Evolutionary conservation across 2,329 filamentous ascomycete species (phyloP).

Genomic region (Colletotrichum sp.): DNA sequence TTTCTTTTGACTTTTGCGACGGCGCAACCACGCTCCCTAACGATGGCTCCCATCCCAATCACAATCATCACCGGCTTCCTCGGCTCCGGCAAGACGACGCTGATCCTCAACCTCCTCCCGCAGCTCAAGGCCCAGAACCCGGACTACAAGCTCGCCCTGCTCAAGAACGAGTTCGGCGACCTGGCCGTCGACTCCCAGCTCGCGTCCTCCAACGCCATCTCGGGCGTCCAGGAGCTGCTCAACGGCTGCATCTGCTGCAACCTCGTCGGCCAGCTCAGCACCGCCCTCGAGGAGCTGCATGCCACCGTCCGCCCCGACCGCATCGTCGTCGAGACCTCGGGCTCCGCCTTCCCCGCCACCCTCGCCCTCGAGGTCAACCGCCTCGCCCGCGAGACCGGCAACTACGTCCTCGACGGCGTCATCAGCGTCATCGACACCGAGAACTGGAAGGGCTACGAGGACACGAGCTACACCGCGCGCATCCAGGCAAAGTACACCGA

Average conservation of each 20-base stretch:
- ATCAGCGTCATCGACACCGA: conserved; percentile 91
- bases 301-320: conserved; percentile 69
- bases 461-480: conserved; percentile 86
- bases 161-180: conserved; percentile 99
- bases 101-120: conserved; percentile 91
- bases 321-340: conserved; percentile 93
- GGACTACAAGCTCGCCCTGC: conserved; percentile 84
- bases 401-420: conserved; percentile 84
- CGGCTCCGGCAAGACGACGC: conserved; percentile 93
- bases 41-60: conserved; percentile 78
- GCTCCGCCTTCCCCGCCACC: conserved; percentile 86
- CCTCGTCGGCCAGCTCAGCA: conserved; percentile 87
- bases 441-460: conserved; percentile 93
- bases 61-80: conserved; percentile 97
- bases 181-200: conserved; percentile 92
- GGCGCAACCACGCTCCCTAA: not conserved
- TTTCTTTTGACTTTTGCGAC: not conserved
- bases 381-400: conserved; percentile 70
- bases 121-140: conserved; percentile 79
- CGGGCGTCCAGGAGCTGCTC: conserved; percentile 89
- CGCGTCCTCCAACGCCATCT: conserved; percentile 80
- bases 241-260: conserved; percentile 99
- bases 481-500: conserved; percentile 91
- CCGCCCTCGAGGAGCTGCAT: conserved; percentile 78
- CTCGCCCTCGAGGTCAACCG: conserved; percentile 90